Percentiles rank a stretch among this genome's conserved stretches.
phyloP scores from a whole-genome alignment of 2,329 filamentous ascomycete species.

The Cercospora sojina region DNA sequence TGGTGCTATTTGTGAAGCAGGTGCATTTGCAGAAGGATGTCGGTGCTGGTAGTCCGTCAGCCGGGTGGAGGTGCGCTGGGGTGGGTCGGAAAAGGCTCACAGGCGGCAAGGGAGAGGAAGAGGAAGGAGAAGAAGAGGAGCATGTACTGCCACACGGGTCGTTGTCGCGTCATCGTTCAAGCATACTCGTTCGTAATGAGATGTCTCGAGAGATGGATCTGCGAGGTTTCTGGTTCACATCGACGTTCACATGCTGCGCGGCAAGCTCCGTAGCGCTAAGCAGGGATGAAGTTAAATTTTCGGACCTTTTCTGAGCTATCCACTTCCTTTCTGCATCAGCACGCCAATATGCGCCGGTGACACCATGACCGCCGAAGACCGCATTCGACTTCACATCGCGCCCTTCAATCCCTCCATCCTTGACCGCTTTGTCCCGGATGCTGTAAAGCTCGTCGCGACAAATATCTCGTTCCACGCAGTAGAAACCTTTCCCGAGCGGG shows the following conservation, averaged over 20 bases:
- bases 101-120: slow-evolving; percentile 44
- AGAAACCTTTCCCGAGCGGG: slow-evolving; percentile 83
- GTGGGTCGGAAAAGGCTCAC: slow-evolving; percentile 35
- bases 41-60: slow-evolving; percentile 41
- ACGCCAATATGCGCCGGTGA: slow-evolving; percentile 9
- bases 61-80: background rate
- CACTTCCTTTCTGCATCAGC: background rate
- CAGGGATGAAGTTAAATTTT: slow-evolving; percentile 10
- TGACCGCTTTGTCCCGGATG: slow-evolving; percentile 67
- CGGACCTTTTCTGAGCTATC: background rate
- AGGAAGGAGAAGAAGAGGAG: slow-evolving; percentile 38
- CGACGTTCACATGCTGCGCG: slow-evolving; percentile 13
- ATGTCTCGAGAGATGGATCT: background rate
- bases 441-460: slow-evolving; percentile 64
- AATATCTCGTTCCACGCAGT: slow-evolving; percentile 87
- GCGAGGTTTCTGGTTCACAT: background rate
- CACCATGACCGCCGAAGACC: slow-evolving; percentile 11
- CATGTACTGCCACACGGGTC: slow-evolving; percentile 27
- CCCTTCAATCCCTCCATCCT: slow-evolving; percentile 77
- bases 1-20: slow-evolving; percentile 66
- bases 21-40: slow-evolving; percentile 72
- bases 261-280: slow-evolving; percentile 2
- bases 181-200: background rate
- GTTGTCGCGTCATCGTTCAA: slow-evolving; percentile 8
- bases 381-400: slow-evolving; percentile 74